Conservation (phyloP, 2,329 filamentous ascomycete genomes). For the Paraphoma chrysanthemicola region DNA sequence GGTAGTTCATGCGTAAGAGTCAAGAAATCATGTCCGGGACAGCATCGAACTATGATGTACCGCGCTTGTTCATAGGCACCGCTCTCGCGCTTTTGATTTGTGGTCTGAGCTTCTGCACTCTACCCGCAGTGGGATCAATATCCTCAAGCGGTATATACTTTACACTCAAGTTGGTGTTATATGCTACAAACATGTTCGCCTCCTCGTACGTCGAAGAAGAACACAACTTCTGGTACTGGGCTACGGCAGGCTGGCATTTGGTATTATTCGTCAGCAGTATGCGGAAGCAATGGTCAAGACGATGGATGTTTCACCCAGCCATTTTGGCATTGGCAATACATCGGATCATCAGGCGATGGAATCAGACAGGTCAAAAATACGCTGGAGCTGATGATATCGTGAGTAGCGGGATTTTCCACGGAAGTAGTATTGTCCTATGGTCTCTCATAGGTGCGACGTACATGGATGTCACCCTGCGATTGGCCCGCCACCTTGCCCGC, state of each 20-base stretch:
- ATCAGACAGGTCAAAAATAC: slow-evolving; percentile 96
- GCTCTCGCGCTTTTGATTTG: slow-evolving; percentile 54
- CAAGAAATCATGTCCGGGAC: slow-evolving; percentile 86
- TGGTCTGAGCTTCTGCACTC: slow-evolving; percentile 40
- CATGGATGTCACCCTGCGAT: slow-evolving; percentile 59
- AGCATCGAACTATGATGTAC: slow-evolving; percentile 88
- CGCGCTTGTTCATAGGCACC: slow-evolving; percentile 62
- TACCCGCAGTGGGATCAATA: slow-evolving; percentile 53
- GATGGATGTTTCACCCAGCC: slow-evolving; percentile 39
- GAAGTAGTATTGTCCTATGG: slow-evolving; percentile 74
- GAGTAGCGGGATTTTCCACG: slow-evolving; percentile 59
- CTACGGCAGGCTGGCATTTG: slow-evolving; percentile 71
- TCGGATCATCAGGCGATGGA: slow-evolving; percentile 80
- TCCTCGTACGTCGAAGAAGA: slow-evolving; percentile 98
- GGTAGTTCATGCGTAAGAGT: slow-evolving; percentile 70
- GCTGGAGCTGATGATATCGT: slow-evolving; percentile 90
- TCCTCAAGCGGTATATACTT: slow-evolving; percentile 57
- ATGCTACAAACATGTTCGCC: slow-evolving; percentile 93
- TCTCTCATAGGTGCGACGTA: slow-evolving; percentile 73
- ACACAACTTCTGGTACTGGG: slow-evolving; percentile 99
- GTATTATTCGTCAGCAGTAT: slow-evolving; percentile 54
- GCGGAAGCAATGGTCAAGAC: slow-evolving; percentile 35
- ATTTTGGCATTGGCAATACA: slow-evolving; percentile 65
- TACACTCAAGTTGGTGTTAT: slow-evolving; percentile 53
- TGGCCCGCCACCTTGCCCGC: slow-evolving; percentile 47